These are phyloP conservation scores for Halenospora varia DNA, from an alignment of 495 filamentous ascomycete genomes.

Conservation along the genomic window DNA sequence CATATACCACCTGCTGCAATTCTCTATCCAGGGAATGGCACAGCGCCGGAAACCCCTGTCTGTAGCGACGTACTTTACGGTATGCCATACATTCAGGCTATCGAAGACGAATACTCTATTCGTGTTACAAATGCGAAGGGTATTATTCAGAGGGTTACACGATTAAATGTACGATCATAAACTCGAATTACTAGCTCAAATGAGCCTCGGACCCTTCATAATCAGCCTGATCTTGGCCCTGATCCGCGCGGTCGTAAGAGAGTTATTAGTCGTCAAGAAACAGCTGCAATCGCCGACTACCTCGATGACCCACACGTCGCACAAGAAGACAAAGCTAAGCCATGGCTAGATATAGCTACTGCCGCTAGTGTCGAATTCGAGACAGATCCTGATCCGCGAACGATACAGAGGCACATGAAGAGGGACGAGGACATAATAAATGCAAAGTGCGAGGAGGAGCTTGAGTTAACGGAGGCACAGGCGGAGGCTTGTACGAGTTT, in stretches of 20 bases:
- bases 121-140: too few species aligned
- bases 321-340: not conserved
- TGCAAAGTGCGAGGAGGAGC: conserved; percentile 1
- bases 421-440: not conserved
- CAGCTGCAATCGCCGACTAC: conserved; percentile 5
- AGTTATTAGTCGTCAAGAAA: conserved; percentile 4
- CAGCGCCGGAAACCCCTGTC: too few species aligned
- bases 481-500: not conserved
- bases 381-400: not conserved
- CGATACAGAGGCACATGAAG: not conserved
- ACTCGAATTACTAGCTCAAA: conserved; percentile 7
- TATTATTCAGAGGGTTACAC: too few species aligned
- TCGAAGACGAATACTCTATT: too few species aligned
- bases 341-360: not conserved
- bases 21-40: too few species aligned
- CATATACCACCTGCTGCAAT: too few species aligned
- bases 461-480: not conserved
- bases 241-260: conserved; percentile 8
- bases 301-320: not conserved
- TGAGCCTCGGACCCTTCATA: conserved; percentile 5
- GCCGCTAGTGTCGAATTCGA: not conserved
- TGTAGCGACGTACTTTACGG: too few species aligned
- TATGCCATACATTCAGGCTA: too few species aligned
- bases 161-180: conserved; percentile 1
- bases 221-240: conserved; percentile 3